phyloP scores from a whole-genome alignment of 371 early-diverging fungal species.

The Batkoa obscura region DNA sequence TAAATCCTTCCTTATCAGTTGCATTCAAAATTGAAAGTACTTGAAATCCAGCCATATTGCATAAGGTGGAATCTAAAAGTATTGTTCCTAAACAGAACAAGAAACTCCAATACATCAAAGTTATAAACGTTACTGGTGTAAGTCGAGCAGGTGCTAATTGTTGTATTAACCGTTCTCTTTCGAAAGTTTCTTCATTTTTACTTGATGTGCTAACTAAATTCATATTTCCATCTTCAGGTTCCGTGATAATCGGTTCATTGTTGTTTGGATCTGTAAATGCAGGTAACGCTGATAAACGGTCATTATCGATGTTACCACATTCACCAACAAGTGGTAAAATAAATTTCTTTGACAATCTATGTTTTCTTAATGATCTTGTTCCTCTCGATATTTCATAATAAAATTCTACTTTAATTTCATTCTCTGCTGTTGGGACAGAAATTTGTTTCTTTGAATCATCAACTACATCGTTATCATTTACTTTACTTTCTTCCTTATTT shows the following conservation, averaged over 20 bases:
- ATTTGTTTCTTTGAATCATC: neutral
- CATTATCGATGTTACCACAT: no score
- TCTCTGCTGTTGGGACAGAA: neutral
- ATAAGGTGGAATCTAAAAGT: slow-evolving; percentile 1
- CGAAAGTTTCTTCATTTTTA: neutral
- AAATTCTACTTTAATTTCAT: neutral
- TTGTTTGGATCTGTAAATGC: neutral
- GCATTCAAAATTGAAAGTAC: neutral
- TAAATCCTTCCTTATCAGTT: neutral
- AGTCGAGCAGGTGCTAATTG: neutral
- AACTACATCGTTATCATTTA: neutral
- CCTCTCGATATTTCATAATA: neutral
- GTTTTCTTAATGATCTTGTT: neutral
- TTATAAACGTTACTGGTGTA: neutral
- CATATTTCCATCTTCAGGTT: neutral
- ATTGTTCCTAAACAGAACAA: slow-evolving; percentile 4
- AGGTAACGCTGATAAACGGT: neutral
- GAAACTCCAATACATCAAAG: slow-evolving; percentile 3
- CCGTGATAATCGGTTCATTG: neutral
- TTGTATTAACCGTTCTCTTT: no score
- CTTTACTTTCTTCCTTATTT: neutral
- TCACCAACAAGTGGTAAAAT: neutral
- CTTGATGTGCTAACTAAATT: neutral
- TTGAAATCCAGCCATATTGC: slow-evolving; percentile 2
- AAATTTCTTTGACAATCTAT: neutral